Base-by-base conservation (phyloP, 345 rosid genomes). In the Moricandia arvensis region DNA sequence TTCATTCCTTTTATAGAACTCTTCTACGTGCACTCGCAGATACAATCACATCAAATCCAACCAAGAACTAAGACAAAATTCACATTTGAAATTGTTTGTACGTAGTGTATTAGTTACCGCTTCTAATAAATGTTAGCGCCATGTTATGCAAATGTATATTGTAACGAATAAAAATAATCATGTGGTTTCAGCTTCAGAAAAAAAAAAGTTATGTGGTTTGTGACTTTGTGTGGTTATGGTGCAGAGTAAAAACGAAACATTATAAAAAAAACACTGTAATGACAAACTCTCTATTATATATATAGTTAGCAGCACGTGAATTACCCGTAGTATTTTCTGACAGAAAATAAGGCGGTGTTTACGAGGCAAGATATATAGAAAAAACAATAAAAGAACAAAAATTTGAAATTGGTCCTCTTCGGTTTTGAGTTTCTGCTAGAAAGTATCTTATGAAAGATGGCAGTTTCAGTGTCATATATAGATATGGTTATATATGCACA, bases 281-380 rank as follows among this genome's bases (percentile, higher is more conserved):
- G 78, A 85, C 81, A 75, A 84, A 60, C 75, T 71, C 81, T 30
- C 73, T 78, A 78, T 72, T 76, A 72, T 75, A 77, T 76, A 72
- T 75, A 77, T 83, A 78, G 74, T 83, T 74, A 80, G 80, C 85
- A 83, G 82, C 91, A 89, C 87, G 94, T 89, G 91, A 89, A 86
- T 77, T 78, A 5, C 81, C 73, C 77, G 61, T 72, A 78, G 60
- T 63, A 58, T 66, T 49, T 13, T 3, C 29, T 59, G 72, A 73
- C 70, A 68, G 66, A 79, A 75, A 80, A 74, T 80, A 13, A 59
- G 86, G 90, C 87, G 90, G 69, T 87, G 90, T 82, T 85, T 81
- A 81, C 90, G 66, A 89, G 86, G 87, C 59, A 72, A 78, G 35
- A 31, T 54, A 24, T 26, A 43, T 29, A 59, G 17, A 43, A 30